Conservation (phyloP, 2,329 filamentous ascomycete genomes). For the Talaromyces piceae region DNA sequence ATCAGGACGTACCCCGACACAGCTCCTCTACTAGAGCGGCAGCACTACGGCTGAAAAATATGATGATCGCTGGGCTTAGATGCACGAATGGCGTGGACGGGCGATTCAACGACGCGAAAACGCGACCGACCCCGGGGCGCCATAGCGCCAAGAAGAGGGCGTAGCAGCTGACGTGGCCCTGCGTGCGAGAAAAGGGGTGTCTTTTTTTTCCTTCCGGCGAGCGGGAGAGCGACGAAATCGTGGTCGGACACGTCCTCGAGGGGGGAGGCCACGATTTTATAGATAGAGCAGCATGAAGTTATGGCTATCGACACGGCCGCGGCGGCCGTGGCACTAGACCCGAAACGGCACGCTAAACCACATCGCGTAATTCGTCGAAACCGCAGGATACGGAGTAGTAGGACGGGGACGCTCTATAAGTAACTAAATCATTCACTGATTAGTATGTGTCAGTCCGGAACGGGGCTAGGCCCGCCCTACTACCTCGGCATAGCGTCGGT, state of each 20-base stretch:
- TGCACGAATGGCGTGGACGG: neutral
- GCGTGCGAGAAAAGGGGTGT: neutral
- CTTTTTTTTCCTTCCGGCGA: neutral
- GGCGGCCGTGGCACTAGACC: too few relatives aligned
- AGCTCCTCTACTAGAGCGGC: neutral
- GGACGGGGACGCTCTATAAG: too few relatives aligned
- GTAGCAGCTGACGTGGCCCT: neutral
- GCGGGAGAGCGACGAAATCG: neutral
- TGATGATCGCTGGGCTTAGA: neutral
- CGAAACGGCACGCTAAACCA: too few relatives aligned
- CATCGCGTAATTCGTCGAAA: too few relatives aligned
- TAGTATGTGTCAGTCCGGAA: too few relatives aligned
- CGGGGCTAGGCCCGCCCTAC: neutral
- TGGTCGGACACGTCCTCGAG: neutral
- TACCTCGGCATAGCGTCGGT: neutral
- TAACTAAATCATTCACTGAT: too few relatives aligned
- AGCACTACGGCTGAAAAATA: neutral
- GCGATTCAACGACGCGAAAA: neutral
- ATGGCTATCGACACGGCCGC: too few relatives aligned
- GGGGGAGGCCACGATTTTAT: neutral
- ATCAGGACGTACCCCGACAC: neutral
- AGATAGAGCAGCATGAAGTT: neutral
- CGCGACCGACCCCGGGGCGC: neutral
- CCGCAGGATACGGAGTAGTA: too few relatives aligned
- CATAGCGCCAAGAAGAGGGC: neutral